Base-by-base conservation (phyloP, 139 green algal genomes). In the Chlorella sp. region DNA sequence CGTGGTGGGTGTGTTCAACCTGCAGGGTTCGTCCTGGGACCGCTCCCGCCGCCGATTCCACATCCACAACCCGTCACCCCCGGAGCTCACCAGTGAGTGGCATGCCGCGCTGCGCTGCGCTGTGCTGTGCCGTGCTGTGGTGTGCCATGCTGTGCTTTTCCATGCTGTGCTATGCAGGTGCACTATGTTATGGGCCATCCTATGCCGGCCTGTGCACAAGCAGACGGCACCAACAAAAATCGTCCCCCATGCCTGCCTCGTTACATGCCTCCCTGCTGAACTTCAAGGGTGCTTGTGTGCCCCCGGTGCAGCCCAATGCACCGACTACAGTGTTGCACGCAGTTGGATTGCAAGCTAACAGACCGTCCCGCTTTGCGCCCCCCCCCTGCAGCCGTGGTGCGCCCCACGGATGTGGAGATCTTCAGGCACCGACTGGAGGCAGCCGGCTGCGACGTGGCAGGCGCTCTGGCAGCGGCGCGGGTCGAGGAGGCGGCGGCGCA, bases 11-110 rank as follows among this genome's bases (percentile, higher is more conserved):
- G 91, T 96, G 2, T 97, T 99, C 93, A 97, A 99, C 92, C 80
- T 98, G 28, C 97, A 99, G 92, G 97, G 97, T 60, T 92, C 96
- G 30, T 94, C 86, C 39, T 99, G 97, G 97, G 95, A 97, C 90
- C 93, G 97, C 40, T 77, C 42, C 24, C 88, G 91, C 69, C 94
- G 96, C 71, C 94, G 94, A 81, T 98, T 98, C 92, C 68, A 91
- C 53, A 92, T 92, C 32, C 95, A 98, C 80, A 84, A 96, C 88
- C 83, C 82, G 26, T n/a, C 79, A 4, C 93, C 92, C 9, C 71
- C 91, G 4, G 37, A 90, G 82, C 92, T 95, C 21, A 39, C 36
- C 64, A 48, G 84, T 88, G 84, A 64, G 84, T 88, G 66, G 39
- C 28, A 9, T 4, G 24, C 11, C 68, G 28, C 36, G 68, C 9